These are phyloP conservation scores for Leptographium flavum DNA, from an alignment of 2,329 filamentous ascomycete species.

Conservation along the genomic window DNA sequence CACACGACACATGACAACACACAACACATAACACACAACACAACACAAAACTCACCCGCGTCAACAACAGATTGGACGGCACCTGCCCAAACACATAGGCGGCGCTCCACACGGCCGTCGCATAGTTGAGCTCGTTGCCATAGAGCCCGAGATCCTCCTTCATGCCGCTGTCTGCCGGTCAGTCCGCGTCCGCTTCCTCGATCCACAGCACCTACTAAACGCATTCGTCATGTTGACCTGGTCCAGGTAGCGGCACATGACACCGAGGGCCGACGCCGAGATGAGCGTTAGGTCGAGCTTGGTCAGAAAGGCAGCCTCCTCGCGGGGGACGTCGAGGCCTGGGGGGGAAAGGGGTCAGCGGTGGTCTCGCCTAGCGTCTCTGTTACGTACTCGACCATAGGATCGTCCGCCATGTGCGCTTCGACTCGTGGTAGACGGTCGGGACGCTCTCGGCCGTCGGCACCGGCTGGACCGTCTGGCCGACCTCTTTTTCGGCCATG, in stretches of 20 bases:
- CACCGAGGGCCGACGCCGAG: conserved; percentile 13
- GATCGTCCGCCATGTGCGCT: conserved; percentile 21
- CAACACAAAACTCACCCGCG: conserved; percentile 16
- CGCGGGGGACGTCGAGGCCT: conserved; percentile 14
- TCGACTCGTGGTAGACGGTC: conserved; percentile 24
- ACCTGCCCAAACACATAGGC: conserved; percentile 18
- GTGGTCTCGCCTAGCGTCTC: background rate
- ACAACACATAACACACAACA: too few relatives aligned
- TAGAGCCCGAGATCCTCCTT: conserved; percentile 18
- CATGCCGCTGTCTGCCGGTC: conserved; percentile 15
- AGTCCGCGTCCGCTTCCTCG: background rate
- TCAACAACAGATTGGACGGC: conserved; percentile 31
- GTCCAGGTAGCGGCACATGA: conserved; percentile 16
- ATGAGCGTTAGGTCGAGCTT: conserved; percentile 17
- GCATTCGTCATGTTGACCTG: conserved; percentile 17
- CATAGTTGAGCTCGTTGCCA: conserved; percentile 19
- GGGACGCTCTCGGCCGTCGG: background rate
- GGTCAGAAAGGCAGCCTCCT: conserved; percentile 15
- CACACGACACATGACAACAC: too few relatives aligned
- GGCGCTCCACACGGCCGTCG: conserved; percentile 28
- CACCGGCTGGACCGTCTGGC: too few relatives aligned
- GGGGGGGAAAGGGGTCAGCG: background rate
- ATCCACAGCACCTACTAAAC: conserved; percentile 10
- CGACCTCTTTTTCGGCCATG: too few relatives aligned
- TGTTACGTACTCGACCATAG: conserved; percentile 16